phyloP scores from a whole-genome alignment of 352 stramenopile genomes.

The Phytophthora chlamydospora region DNA sequence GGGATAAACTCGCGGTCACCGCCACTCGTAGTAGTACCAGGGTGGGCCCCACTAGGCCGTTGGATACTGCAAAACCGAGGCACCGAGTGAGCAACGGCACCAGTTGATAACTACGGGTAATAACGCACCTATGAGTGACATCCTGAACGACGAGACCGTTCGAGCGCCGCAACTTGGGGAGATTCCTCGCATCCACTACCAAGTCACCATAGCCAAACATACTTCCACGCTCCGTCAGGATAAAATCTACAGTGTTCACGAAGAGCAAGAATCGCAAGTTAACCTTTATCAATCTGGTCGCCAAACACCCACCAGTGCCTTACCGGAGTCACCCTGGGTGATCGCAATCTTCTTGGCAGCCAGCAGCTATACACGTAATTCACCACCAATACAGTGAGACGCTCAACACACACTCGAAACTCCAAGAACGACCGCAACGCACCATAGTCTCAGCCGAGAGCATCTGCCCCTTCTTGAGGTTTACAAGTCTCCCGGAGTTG shows the following conservation, averaged over 20 bases:
- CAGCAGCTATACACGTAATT: constrained; percentile 50
- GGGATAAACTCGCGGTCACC: constrained; percentile 85
- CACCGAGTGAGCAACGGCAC: background rate
- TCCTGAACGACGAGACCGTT: constrained; percentile 85
- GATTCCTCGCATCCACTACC: constrained; percentile 84
- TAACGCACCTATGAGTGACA: constrained; percentile 72
- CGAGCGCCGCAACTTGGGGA: constrained; percentile 67
- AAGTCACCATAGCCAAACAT: constrained; percentile 91
- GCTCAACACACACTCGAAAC: background rate
- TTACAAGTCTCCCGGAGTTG: constrained; percentile 75
- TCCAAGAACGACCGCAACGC: background rate
- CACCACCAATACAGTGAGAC: constrained; percentile 2
- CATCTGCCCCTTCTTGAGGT: constrained; percentile 92
- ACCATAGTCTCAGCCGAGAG: constrained; percentile 86
- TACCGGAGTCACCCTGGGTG: constrained; percentile 62
- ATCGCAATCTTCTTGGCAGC: constrained; percentile 73
- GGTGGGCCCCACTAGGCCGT: constrained; percentile 53
- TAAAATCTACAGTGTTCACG: constrained; percentile 48
- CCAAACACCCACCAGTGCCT: background rate
- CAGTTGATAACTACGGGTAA: background rate
- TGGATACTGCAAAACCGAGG: constrained; percentile 55
- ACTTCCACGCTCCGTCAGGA: constrained; percentile 86
- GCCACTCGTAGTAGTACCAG: constrained; percentile 54
- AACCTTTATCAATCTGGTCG: background rate
- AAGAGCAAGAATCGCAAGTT: background rate